phyloP scores from a whole-genome alignment of 1,284 basidiomycete genomes.

The Moesziomyces parantarcticus region DNA sequence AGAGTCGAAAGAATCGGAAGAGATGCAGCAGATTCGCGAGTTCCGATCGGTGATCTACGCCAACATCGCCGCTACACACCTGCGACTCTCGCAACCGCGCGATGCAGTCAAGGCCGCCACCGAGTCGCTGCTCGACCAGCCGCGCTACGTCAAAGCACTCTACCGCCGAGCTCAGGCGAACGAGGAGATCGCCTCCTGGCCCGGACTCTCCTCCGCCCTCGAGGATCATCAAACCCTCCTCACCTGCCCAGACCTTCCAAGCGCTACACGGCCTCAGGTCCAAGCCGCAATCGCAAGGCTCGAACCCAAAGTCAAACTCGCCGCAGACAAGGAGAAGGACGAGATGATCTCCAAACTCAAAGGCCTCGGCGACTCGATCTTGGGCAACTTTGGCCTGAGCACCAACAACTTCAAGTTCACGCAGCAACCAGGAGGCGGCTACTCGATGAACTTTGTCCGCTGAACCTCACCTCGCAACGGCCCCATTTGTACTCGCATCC shows the following conservation, averaged over 20 bases:
- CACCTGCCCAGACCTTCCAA: conserved; percentile 74
- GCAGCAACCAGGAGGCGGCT: conserved; percentile 81
- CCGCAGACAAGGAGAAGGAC: conserved; percentile 85
- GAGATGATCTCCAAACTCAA: conserved; percentile 95
- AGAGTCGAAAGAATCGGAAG: conserved; percentile 20
- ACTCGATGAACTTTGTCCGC: conserved; percentile 82
- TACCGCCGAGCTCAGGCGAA: conserved; percentile 87
- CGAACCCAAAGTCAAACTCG: conserved; percentile 77
- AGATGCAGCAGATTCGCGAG: conserved; percentile 28
- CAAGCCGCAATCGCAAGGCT: conserved; percentile 18
- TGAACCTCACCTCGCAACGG: conserved; percentile 49
- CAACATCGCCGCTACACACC: conserved; percentile 82
- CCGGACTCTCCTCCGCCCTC: conserved; percentile 81
- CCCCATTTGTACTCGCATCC: conserved; percentile 49
- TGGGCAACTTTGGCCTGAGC: conserved; percentile 70
- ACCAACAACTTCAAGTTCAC: conserved; percentile 84
- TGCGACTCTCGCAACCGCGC: conserved; percentile 74
- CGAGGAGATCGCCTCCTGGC: conserved; percentile 82
- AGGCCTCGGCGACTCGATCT: conserved; percentile 86
- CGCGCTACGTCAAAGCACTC: conserved; percentile 84
- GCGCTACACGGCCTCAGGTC: conserved; percentile 70
- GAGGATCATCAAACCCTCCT: conserved; percentile 78
- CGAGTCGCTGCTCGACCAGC: conserved; percentile 81
- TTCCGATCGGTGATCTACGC: conserved; percentile 72
- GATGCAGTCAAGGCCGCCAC: conserved; percentile 81